A percentile compares a stretch with the other conserved stretches of the same genome.
phyloP scores from a whole-genome alignment of 1,284 basidiomycete genomes.

The Ganoderma boninense region DNA sequence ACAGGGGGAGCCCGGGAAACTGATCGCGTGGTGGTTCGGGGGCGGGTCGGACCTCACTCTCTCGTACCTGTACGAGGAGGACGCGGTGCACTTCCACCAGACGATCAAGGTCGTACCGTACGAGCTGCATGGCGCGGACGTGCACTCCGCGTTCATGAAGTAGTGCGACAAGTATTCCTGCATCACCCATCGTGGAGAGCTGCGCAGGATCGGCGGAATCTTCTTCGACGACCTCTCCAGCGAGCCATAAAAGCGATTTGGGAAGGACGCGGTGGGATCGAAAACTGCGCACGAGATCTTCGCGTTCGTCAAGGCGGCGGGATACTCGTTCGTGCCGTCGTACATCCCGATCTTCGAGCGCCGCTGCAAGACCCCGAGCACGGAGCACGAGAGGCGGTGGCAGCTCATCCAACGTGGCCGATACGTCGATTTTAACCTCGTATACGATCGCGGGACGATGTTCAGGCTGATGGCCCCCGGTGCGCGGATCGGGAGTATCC shows the following conservation, averaged over 20 bases:
- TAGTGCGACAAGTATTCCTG: slow-evolving; percentile 99
- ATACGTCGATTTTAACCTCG: slow-evolving; percentile 95
- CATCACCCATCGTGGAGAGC: slow-evolving; percentile 88
- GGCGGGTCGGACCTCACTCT: slow-evolving; percentile 97
- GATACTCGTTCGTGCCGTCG: slow-evolving; percentile 84
- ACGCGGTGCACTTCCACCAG: slow-evolving; percentile 88
- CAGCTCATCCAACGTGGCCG: slow-evolving; percentile 89
- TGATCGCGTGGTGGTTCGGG: slow-evolving; percentile 98
- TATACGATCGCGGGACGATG: slow-evolving; percentile 88
- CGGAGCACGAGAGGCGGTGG: slow-evolving; percentile 82
- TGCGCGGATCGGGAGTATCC: slow-evolving; percentile 91
- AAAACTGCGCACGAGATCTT: too few species aligned
- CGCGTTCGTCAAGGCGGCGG: slow-evolving; percentile 73
- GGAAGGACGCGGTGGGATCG: too few species aligned
- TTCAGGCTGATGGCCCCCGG: slow-evolving; percentile 93
- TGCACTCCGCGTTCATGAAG: slow-evolving; percentile 88
- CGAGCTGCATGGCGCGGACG: slow-evolving; percentile 71
- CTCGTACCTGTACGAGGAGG: slow-evolving; percentile 90
- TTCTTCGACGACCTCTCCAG: slow-evolving; percentile 94
- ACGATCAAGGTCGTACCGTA: slow-evolving; percentile 75
- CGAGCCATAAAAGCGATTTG: slow-evolving; percentile 64
- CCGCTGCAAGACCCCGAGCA: slow-evolving; percentile 63
- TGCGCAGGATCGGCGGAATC: slow-evolving; percentile 92
- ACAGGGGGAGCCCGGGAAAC: slow-evolving; percentile 47
- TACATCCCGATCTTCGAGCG: slow-evolving; percentile 86